phyloP scores from a whole-genome alignment of 148 eudicot species.

The Salicornia ramosissima region DNA sequence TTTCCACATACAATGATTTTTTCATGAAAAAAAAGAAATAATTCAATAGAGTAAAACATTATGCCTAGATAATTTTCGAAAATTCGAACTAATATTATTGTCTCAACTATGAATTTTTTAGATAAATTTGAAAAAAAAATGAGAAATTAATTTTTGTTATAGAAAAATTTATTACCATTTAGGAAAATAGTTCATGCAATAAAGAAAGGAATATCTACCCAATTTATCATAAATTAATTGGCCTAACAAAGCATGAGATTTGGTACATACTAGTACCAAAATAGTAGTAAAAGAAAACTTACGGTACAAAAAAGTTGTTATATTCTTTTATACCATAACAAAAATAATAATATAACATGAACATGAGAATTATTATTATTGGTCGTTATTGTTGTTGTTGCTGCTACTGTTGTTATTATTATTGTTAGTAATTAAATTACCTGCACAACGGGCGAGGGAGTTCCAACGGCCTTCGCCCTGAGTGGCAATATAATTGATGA shows the following conservation, averaged over 20 bases:
- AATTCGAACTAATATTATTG: too few relatives aligned
- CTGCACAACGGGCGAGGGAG: constrained; percentile 81
- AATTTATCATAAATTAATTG: neutral
- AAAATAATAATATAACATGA: neutral
- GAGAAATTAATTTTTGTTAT: neutral
- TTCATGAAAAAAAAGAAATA: too few relatives aligned
- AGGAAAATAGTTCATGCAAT: constrained; percentile 5
- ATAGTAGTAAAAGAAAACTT: constrained; percentile 16
- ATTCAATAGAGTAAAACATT: too few relatives aligned
- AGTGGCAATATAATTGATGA: constrained; percentile 65
- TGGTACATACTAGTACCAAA: constrained; percentile 17
- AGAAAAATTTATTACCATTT: neutral
- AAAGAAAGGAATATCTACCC: neutral
- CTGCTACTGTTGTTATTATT: neutral
- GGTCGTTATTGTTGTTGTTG: neutral
- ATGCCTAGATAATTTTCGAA: too few relatives aligned
- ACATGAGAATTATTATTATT: neutral
- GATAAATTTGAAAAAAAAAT: too few relatives aligned
- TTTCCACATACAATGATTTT: too few relatives aligned
- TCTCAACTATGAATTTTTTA: too few relatives aligned
- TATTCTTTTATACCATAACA: neutral
- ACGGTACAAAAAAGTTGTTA: neutral
- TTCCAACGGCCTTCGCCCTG: constrained; percentile 98
- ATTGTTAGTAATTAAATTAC: constrained; percentile 24
- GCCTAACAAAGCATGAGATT: constrained; percentile 18